These are phyloP conservation scores for Yarrowia divulgata DNA, from an alignment of 805 yeast genomes.

Conservation along the genomic window DNA sequence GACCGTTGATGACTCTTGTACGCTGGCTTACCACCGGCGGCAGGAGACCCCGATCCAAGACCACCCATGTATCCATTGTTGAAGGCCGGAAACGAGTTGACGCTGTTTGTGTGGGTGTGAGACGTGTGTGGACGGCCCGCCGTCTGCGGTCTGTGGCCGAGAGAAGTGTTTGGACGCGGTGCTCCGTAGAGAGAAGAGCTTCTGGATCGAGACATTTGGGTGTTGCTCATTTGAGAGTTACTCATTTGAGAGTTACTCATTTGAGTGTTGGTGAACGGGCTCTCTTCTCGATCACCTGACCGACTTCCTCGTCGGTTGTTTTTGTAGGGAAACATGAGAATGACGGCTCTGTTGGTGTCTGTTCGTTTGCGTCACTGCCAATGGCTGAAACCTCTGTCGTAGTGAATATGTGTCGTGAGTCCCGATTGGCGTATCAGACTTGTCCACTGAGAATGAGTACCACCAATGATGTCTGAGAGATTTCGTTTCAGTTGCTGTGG, in stretches of 20 bases:
- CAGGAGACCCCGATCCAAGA: conserved; percentile 15
- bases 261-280: conserved; percentile 13
- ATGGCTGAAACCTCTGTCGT: too few species aligned
- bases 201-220: conserved; percentile 17
- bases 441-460: too few species aligned
- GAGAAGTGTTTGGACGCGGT: conserved; percentile 11
- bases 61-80: conserved; percentile 7
- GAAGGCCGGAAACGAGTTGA: conserved; percentile 17
- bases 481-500: not conserved
- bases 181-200: conserved; percentile 26
- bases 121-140: conserved; percentile 36
- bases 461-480: not conserved
- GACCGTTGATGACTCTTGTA: conserved; percentile 4
- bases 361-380: too few species aligned
- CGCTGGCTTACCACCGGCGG: not conserved
- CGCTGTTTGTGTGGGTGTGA: conserved; percentile 4
- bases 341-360: not conserved
- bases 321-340: conserved; percentile 1
- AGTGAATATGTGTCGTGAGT: too few species aligned
- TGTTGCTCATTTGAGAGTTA: not conserved
- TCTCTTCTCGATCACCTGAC: conserved; percentile 20
- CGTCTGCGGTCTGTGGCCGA: conserved; percentile 13
- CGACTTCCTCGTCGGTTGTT: conserved; percentile 7
- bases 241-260: too few species aligned
- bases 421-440: too few species aligned